phyloP scores from a whole-genome alignment of 495 filamentous ascomycete species.

The Thermothielavioides terrestris region DNA sequence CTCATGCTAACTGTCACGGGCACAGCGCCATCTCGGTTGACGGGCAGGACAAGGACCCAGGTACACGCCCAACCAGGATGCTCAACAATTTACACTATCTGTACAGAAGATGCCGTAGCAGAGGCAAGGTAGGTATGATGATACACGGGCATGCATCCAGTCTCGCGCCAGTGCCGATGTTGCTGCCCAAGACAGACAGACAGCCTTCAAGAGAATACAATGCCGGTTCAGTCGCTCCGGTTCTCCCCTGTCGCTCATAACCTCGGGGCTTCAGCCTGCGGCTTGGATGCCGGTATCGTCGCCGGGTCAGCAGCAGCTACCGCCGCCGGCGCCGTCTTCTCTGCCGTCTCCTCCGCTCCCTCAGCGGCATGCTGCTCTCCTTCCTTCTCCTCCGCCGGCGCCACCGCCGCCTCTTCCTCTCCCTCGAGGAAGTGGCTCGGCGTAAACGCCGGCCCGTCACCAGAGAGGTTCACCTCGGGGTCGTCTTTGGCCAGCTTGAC shows the following conservation, averaged over 20 bases:
- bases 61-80: background rate
- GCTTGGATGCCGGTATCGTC: slow-evolving; percentile 14
- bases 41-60: background rate
- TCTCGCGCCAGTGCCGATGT: background rate
- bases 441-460: slow-evolving; percentile 39
- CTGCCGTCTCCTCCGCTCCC: background rate
- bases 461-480: slow-evolving; percentile 52
- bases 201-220: background rate
- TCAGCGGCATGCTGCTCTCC: slow-evolving; percentile 1
- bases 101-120: slow-evolving; percentile 12
- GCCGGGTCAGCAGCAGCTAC: slow-evolving; percentile 4
- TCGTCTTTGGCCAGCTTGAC: slow-evolving; percentile 59
- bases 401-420: slow-evolving; percentile 11
- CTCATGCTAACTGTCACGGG: background rate
- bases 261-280: slow-evolving; percentile 13
- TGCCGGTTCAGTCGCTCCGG: background rate
- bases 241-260: too few relatives aligned
- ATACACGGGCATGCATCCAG: background rate
- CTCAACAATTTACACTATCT: slow-evolving; percentile 24
- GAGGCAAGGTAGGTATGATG: background rate
- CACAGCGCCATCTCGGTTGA: too few relatives aligned
- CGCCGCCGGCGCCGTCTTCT: slow-evolving; percentile 2
- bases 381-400: too few relatives aligned
- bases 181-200: background rate
- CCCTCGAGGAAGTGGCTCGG: slow-evolving; percentile 35